Percentiles rank a stretch among this genome's conserved stretches.
Conservation (phyloP, 139 green algal species). For the Zygnema circumcarinatum region DNA sequence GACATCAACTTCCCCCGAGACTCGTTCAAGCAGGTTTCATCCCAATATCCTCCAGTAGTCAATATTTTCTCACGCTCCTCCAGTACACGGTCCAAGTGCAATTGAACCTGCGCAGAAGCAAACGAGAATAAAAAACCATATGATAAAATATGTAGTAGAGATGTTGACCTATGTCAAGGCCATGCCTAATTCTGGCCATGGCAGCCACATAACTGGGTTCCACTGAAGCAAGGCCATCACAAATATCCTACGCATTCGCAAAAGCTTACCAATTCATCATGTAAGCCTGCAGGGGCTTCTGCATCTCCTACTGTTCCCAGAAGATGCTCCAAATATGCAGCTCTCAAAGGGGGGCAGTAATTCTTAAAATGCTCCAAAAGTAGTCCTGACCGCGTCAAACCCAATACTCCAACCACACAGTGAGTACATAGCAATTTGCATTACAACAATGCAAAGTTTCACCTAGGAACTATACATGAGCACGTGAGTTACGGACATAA, state of each 20-base stretch:
- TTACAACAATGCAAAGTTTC: no score
- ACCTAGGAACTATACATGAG: no score
- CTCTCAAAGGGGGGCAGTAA: constrained; percentile 21
- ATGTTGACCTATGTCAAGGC: no score
- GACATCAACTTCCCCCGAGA: constrained; percentile 7
- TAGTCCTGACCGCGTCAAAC: neutral
- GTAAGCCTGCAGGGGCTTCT: neutral
- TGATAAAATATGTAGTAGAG: no score
- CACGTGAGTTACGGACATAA: no score
- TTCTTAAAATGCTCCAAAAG: constrained; percentile 57
- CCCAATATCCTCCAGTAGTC: neutral
- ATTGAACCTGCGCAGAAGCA: constrained; percentile 65
- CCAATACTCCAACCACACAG: no score
- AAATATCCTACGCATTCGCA: neutral
- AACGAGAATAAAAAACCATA: no score
- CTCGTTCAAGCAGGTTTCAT: neutral
- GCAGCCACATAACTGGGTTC: neutral
- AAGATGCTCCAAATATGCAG: constrained; percentile 77
- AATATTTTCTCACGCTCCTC: constrained; percentile 36
- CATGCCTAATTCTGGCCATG: constrained; percentile 2
- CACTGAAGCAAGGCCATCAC: neutral
- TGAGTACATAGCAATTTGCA: no score
- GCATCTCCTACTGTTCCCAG: constrained; percentile 50
- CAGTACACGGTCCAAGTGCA: constrained; percentile 75
- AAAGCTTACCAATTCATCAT: constrained; percentile 28